These are phyloP conservation scores for Brasilioporus rufonigricans DNA, from an alignment of 768 basidiomycete species.

Conservation along the genomic window DNA sequence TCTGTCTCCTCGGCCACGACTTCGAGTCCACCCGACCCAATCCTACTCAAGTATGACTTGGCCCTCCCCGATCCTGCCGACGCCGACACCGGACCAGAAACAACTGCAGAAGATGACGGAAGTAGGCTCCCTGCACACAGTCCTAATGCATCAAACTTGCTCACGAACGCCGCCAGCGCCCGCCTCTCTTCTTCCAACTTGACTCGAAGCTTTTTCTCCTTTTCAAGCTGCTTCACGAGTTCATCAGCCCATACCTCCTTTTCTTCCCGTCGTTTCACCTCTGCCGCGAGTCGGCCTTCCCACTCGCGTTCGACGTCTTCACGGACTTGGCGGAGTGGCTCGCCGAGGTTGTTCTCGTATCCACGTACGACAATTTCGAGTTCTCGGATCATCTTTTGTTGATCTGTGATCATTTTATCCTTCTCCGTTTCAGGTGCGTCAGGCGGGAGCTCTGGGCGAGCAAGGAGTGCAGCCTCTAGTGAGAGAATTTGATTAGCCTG, in stretches of 20 bases:
- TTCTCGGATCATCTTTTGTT: constrained; percentile 72
- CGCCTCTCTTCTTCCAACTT: no score
- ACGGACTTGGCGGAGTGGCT: no score
- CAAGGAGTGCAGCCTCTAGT: no score
- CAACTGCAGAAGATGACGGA: constrained; percentile 25
- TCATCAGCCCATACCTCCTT: no score
- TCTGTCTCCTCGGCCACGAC: constrained; percentile 33
- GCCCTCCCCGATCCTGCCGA: constrained; percentile 37
- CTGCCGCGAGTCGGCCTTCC: no score
- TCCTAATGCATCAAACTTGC: constrained; percentile 76
- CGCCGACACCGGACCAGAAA: background rate
- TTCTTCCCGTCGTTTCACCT: no score
- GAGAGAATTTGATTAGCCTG: constrained; percentile 84
- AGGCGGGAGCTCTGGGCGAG: constrained; percentile 61
- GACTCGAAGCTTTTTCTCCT: no score
- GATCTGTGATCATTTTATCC: constrained; percentile 69
- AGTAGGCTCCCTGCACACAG: constrained; percentile 39
- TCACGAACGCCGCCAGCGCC: constrained; percentile 76
- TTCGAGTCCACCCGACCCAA: constrained; percentile 24
- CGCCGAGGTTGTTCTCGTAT: no score
- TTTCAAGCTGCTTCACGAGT: no score
- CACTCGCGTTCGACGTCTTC: no score
- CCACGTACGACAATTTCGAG: constrained; percentile 70
- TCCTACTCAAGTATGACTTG: constrained; percentile 45
- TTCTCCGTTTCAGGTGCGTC: constrained; percentile 71